A percentile compares a stretch with the other conserved stretches of the same genome.
These are phyloP conservation scores for Elongisporangium anandrum DNA, from an alignment of 352 stramenopile genomes.

Conservation along the genomic window DNA sequence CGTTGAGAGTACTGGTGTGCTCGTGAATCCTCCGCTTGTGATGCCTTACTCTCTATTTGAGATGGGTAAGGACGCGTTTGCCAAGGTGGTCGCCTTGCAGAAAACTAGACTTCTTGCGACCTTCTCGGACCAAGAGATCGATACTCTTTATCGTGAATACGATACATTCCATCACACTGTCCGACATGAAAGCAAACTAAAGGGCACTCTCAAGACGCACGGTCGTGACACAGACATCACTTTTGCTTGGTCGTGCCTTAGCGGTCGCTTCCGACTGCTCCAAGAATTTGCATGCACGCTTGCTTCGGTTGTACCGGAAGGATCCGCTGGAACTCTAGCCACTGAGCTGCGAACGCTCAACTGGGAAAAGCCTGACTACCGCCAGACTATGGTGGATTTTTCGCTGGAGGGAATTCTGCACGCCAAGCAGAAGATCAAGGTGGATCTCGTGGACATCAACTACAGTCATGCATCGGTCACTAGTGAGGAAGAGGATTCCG, in stretches of 20 bases:
- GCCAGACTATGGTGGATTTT: conserved; percentile 55
- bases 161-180: conserved; percentile 42
- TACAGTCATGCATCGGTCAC: conserved; percentile 3
- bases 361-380: conserved; percentile 66
- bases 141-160: conserved; percentile 39
- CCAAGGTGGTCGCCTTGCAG: conserved; percentile 33
- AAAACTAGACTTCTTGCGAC: conserved; percentile 36
- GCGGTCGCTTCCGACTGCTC: conserved; percentile 39
- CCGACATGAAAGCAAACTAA: conserved; percentile 43
- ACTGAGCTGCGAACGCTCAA: conserved; percentile 39
- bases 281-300: conserved; percentile 56
- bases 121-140: conserved; percentile 36
- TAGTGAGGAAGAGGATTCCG: not conserved
- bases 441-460: conserved; percentile 56
- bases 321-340: conserved; percentile 22
- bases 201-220: conserved; percentile 51
- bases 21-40: conserved; percentile 38
- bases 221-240: conserved; percentile 49
- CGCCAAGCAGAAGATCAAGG: conserved; percentile 57
- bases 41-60: conserved; percentile 45
- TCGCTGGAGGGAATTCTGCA: conserved; percentile 62
- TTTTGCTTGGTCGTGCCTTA: conserved; percentile 60
- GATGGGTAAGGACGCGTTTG: conserved; percentile 50
- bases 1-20: conserved; percentile 25
- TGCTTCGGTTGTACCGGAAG: conserved; percentile 36